Evolutionary conservation across 2,329 filamentous ascomycete species (phyloP).

Genomic region (Magnaporthiopsis incrustans): DNA sequence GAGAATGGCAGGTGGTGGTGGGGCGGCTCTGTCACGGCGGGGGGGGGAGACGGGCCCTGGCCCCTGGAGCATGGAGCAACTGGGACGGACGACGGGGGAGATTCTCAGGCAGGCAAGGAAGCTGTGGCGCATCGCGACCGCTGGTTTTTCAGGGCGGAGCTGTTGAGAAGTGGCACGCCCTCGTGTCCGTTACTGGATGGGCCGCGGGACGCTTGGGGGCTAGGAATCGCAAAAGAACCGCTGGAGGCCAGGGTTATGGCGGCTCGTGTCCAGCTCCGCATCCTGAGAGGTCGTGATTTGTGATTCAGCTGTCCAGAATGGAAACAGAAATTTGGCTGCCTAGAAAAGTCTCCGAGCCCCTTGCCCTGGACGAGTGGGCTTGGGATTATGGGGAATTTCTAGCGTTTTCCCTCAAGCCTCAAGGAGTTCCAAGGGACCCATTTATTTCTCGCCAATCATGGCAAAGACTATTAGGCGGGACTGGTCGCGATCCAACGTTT

Average conservation of each 20-base stretch:
- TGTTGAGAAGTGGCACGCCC: no score
- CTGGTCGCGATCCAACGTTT: no score
- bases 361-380: neutral
- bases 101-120: neutral
- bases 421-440: no score
- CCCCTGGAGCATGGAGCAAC: neutral
- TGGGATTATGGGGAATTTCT: no score
- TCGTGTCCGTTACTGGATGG: neutral
- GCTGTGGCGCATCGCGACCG: neutral
- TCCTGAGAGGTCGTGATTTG: neutral
- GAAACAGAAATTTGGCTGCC: neutral
- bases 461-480: no score
- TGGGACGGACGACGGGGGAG: neutral
- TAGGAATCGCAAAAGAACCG: neutral
- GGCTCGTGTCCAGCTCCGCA: neutral
- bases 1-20: neutral
- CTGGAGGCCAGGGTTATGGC: neutral
- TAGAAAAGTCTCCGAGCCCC: neutral
- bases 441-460: no score
- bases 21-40: no score
- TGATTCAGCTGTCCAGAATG: neutral
- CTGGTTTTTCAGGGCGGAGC: no score
- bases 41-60: neutral
- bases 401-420: neutral
- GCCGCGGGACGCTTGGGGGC: no score